A percentile compares a stretch with the other conserved stretches of the same genome.
Evolutionary conservation across 495 filamentous ascomycete genomes (phyloP).

Genomic region (Filosporella fistucella): DNA sequence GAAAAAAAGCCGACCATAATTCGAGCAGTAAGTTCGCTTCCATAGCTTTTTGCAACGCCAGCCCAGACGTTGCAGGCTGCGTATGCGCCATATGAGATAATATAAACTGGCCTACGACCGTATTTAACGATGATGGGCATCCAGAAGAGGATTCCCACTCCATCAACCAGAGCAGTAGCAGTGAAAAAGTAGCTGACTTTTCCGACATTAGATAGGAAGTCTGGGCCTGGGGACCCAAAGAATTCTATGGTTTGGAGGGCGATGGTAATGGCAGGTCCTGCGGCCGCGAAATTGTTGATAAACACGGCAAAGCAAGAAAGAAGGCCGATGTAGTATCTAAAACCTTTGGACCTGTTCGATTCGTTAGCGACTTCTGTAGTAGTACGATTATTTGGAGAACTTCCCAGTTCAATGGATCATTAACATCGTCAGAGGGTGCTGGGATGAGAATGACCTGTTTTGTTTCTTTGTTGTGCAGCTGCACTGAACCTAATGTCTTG

Average conservation of each 20-base stretch:
- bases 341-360: too few species aligned
- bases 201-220: constrained; percentile 29
- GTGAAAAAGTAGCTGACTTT: constrained; percentile 47
- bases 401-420: constrained; percentile 53
- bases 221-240: constrained; percentile 32
- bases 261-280: constrained; percentile 45
- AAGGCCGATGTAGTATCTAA: too few species aligned
- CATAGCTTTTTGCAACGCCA: constrained; percentile 36
- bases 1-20: constrained; percentile 44
- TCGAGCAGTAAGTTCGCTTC: constrained; percentile 33
- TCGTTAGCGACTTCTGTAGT: too few species aligned
- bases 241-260: too few species aligned
- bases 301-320: constrained; percentile 46
- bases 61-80: constrained; percentile 36
- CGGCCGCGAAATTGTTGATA: constrained; percentile 48
- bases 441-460: constrained; percentile 49
- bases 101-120: constrained; percentile 48
- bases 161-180: constrained; percentile 41
- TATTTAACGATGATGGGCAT: constrained; percentile 49
- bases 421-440: constrained; percentile 50
- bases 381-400: not conserved
- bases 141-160: constrained; percentile 47
- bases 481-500: too few species aligned
- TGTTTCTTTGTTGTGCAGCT: constrained; percentile 40
- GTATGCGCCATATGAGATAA: constrained; percentile 40